phyloP scores from a whole-genome alignment of 2,329 filamentous ascomycete species.

The Aspergillus luchuensis region DNA sequence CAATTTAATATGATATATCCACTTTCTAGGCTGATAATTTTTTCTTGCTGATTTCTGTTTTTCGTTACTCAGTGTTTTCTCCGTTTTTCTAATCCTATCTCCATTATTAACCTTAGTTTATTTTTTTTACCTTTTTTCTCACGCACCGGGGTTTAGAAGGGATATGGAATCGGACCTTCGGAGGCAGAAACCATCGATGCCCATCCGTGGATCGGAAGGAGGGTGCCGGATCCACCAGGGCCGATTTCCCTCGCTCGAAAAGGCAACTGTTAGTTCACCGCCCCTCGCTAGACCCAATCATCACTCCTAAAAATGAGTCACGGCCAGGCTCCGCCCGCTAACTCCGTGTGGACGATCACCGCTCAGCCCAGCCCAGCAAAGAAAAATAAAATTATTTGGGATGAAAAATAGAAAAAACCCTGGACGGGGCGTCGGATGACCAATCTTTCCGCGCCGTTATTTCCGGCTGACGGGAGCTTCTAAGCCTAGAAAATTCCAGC shows the following conservation, averaged over 20 bases:
- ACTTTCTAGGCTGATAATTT: conserved; percentile 16
- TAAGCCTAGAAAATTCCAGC: conserved; percentile 15
- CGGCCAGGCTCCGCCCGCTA: conserved; percentile 11
- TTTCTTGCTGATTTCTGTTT: conserved; percentile 13
- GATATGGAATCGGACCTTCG: conserved; percentile 20
- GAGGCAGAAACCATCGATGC: conserved; percentile 10
- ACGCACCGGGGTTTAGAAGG: conserved; percentile 1
- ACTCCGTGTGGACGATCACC: conserved; percentile 10
- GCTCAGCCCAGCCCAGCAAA: conserved; percentile 1
- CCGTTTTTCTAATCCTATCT: conserved; percentile 1
- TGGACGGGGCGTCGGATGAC: conserved; percentile 21
- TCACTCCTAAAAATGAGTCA: conserved; percentile 17
- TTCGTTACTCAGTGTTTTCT: conserved; percentile 4
- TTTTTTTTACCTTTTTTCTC: conserved; percentile 2
- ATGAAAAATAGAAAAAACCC: not conserved
- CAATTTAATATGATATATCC: conserved; percentile 27
- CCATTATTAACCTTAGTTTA: conserved; percentile 9
- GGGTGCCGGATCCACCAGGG: conserved; percentile 10
- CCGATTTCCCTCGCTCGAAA: conserved; percentile 5
- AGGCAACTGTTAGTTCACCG: conserved; percentile 17
- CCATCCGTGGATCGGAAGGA: conserved; percentile 18
- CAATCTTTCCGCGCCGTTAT: conserved; percentile 24
- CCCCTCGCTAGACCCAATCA: conserved; percentile 19
- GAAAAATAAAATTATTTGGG: not conserved
- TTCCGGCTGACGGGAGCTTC: conserved; percentile 8